Base-by-base conservation (phyloP, 1,139 yeast genomes). In the Zygoascus meyerae region DNA sequence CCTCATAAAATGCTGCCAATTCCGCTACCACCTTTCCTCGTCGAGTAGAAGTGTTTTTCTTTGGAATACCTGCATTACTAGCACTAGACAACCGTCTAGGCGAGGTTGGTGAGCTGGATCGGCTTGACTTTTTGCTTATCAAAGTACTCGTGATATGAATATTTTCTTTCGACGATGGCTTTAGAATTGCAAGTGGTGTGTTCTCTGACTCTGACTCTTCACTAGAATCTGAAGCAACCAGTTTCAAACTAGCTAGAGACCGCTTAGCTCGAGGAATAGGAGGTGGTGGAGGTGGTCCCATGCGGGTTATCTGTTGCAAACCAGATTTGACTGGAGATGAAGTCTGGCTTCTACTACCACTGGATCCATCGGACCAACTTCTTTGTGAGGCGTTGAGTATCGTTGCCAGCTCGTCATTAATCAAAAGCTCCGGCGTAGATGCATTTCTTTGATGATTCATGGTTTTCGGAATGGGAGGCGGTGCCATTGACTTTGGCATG, bases 1-100 rank as follows among this genome's bases (percentile, higher is more conserved):
- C 64, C 46, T 64, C 68, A 44, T 63, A 64, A 31, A 64, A 54
- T 40, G 57, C 60, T 2, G 67, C 64, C 40, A 64, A 51, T 46
- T 64, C 65, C 5, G 66, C 64, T 1, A 64, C 68, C 59, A 59
- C 56, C 42, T 60, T 57, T 16, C 66, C 66, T 3, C 64, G 48
- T 15, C 58, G 52, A 2, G 59, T 56, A 1, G 58, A 50, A 6
- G 54, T 52, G 26, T 21, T 21, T 10, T 12, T n/a, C 11, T 18
- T 17, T 18, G 36, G 45, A 30, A 14, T 35, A 11, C 53, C 52
- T 7, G 52, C 43, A 34, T 45, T 47, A 14, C 53, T 48, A n/a
- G 51, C 49, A 5, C 57, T 55, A 2, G 57, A 56, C 35, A 52
- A 51, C 35, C 43, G 45, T 5, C 55, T 42, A 1, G 51, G 52